Percentiles rank a stretch among this genome's conserved stretches.
These are phyloP conservation scores for Aspergillus egyptiacus DNA, from an alignment of 495 filamentous ascomycete genomes.

Conservation along the genomic window DNA sequence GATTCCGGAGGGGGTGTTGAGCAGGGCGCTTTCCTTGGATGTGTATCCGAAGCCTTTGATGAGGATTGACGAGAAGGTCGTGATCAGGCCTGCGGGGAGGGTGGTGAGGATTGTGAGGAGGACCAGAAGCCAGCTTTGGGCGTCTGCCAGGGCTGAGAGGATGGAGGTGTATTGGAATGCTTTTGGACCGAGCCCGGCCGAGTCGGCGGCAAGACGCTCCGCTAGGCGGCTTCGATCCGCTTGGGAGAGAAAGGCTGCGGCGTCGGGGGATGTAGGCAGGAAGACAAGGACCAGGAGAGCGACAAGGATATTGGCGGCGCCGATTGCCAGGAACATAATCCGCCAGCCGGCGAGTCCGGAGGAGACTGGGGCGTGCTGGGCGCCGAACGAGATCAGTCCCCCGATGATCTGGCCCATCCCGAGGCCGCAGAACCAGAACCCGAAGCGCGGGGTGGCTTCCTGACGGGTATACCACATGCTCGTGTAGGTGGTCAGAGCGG, in stretches of 20 bases:
- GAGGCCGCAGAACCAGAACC: slow-evolving; percentile 60
- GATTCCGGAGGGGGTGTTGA: slow-evolving; percentile 60
- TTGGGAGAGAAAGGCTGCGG: slow-evolving; percentile 48
- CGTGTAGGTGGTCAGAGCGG: slow-evolving; percentile 46
- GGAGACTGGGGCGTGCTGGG: slow-evolving; percentile 45
- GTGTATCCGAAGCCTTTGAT: slow-evolving; percentile 43
- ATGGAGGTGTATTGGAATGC: slow-evolving; percentile 33
- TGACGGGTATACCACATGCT: slow-evolving; percentile 58
- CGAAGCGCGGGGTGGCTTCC: slow-evolving; percentile 57
- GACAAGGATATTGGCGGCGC: slow-evolving; percentile 49
- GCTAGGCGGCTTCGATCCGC: slow-evolving; percentile 38
- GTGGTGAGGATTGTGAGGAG: slow-evolving; percentile 42
- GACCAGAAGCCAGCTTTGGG: slow-evolving; percentile 37
- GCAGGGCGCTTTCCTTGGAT: slow-evolving; percentile 42
- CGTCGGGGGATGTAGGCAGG: slow-evolving; percentile 46
- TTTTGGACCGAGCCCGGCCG: slow-evolving; percentile 44
- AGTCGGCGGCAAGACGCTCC: slow-evolving; percentile 39
- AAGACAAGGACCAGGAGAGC: slow-evolving; percentile 45
- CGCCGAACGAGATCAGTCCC: slow-evolving; percentile 54
- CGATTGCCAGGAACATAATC: slow-evolving; percentile 59
- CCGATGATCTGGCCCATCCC: slow-evolving; percentile 60
- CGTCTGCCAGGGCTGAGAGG: slow-evolving; percentile 36
- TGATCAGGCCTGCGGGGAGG: slow-evolving; percentile 47
- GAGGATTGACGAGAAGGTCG: slow-evolving; percentile 44
- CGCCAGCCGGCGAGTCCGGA: slow-evolving; percentile 48